Base-by-base conservation (phyloP, 768 basidiomycete genomes). In the Crucibulum laeve region DNA sequence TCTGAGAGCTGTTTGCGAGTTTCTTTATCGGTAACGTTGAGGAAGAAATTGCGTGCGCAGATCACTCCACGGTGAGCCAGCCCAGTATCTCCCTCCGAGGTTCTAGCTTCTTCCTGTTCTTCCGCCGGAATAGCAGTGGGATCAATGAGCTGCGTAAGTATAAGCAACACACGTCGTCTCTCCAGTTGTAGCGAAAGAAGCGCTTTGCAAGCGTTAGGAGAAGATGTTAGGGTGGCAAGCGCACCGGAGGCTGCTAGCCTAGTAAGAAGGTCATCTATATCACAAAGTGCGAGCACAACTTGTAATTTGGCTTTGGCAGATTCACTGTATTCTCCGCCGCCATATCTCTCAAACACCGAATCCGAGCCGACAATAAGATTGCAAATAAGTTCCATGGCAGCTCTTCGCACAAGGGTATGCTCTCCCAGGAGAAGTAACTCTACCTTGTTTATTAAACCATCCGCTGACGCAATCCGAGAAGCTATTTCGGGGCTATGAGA, bases 201-300 rank as follows among this genome's bases (percentile, higher is more conserved):
- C 2, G 71, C 66, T 4, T 62, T 57, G 55, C 90, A 92, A 8
- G 80, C 81, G 23, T 65, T 65, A 1, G 73, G 69, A 0, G 82
- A 76, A 19, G 73, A 69, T 1, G 86, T 85, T 43, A 99, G 63
- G 22, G 82, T 84, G 4, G 95, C 92, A 30, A 97, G 68, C 2
- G 92, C 88, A 14, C 94, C 95, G 0, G 89, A 83, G 1, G 94
- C 91, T n/a, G 95, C 95, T 13, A 90, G 60, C 25, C 87, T 78
- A 2, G 95, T 99, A 5, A 79, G 78, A 6, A 82, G 40, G 64
- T 99, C 96, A 19, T 92, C 84, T 11, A 91, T 81, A 49, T 93
- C 87, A 2, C 88, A 85, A 35, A 99, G 67, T 4, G 93, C 92
- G 30, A 95, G 60, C 17, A 98, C 62, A 26, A 97, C 68, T 47